A percentile compares a stretch with the other conserved stretches of the same genome.
Conservation (phyloP, 148 eudicot species). For the Fagopyrum tataricum region DNA sequence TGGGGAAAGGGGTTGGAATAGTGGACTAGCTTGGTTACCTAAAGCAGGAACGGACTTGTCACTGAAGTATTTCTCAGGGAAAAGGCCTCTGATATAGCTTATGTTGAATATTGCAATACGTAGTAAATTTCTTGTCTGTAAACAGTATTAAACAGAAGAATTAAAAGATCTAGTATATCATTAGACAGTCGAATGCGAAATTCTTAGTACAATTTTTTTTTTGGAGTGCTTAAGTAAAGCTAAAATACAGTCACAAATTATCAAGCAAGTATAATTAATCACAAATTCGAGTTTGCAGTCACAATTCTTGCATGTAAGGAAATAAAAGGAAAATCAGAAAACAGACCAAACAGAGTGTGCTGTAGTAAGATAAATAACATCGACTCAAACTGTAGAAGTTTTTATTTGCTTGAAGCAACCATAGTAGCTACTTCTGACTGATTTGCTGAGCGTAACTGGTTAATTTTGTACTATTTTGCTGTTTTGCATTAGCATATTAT, state of each 20-base stretch:
- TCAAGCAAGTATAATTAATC: background rate
- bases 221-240: too few relatives aligned
- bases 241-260: background rate
- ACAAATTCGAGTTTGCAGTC: background rate
- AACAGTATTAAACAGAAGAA: background rate
- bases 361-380: background rate
- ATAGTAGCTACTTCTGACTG: background rate
- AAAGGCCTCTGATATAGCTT: conserved; percentile 91
- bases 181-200: background rate
- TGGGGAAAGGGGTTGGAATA: background rate
- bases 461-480: background rate
- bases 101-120: conserved; percentile 94
- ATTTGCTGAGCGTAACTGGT: background rate
- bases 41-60: conserved; percentile 90
- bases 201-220: background rate
- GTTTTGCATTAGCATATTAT: background rate
- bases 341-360: background rate
- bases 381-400: conserved; percentile 4
- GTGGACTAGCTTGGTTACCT: conserved; percentile 32
- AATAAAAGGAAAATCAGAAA: background rate
- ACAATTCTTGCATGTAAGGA: background rate
- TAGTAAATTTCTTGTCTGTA: conserved; percentile 86
- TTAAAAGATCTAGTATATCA: background rate
- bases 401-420: background rate
- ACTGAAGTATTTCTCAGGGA: conserved; percentile 89